A percentile compares a stretch with the other conserved stretches of the same genome.
Conservation (phyloP, 495 filamentous ascomycete genomes). For the Tuber borchii region DNA sequence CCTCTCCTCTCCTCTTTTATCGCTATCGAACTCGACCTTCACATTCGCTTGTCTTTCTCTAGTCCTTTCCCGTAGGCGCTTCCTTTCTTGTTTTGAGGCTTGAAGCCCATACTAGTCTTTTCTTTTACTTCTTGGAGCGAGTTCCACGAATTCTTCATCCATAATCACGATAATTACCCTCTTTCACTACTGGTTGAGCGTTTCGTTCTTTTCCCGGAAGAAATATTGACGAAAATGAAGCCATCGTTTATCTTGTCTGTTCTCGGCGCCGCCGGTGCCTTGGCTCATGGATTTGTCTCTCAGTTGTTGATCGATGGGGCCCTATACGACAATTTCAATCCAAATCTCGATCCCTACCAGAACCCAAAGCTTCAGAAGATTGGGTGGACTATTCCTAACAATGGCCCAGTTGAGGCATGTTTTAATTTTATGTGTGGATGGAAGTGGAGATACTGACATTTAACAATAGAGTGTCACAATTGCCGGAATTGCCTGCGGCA, state of each 20-base stretch:
- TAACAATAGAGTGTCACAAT: constrained; percentile 42
- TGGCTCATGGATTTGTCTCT: constrained; percentile 59
- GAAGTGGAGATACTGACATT: not conserved
- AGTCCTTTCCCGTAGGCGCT: constrained; percentile 12
- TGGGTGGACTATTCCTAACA: constrained; percentile 50
- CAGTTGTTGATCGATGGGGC: constrained; percentile 56
- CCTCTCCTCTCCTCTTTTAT: not conserved
- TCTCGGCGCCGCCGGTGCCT: constrained; percentile 50
- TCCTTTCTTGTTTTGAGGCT: constrained; percentile 25
- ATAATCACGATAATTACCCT: constrained; percentile 3
- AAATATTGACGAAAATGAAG: constrained; percentile 30
- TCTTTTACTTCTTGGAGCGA: constrained; percentile 7
- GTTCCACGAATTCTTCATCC: constrained; percentile 1
- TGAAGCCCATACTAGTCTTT: constrained; percentile 24
- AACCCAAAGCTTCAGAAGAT: constrained; percentile 45
- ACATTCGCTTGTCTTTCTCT: constrained; percentile 22
- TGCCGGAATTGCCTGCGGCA: constrained; percentile 65
- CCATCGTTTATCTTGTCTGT: constrained; percentile 41
- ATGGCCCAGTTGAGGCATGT: constrained; percentile 50
- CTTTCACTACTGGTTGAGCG: constrained; percentile 19
- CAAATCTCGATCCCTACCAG: constrained; percentile 42
- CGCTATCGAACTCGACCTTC: constrained; percentile 20
- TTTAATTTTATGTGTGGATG: not conserved
- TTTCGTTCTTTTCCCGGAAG: constrained; percentile 18
- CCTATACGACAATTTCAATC: constrained; percentile 50